phyloP scores from a whole-genome alignment of 192 early-diverging fungal species.

The Podila verticillata region DNA sequence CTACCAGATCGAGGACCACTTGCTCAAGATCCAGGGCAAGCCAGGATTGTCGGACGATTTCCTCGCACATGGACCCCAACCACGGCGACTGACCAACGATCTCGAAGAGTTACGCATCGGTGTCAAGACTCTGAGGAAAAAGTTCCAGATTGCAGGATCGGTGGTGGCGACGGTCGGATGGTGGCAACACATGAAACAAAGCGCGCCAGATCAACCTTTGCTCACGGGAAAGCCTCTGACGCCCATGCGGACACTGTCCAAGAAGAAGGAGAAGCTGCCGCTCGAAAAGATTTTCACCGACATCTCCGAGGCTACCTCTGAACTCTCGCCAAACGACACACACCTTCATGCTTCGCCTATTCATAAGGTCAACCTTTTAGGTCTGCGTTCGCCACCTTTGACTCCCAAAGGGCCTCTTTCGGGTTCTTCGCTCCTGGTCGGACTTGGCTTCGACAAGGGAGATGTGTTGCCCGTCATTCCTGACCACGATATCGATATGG shows the following conservation, averaged over 20 bases:
- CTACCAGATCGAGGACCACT: conserved; percentile 39
- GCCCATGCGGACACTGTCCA: background rate
- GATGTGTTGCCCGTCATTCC: conserved; percentile 19
- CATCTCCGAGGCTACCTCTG: background rate
- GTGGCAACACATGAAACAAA: conserved; percentile 26
- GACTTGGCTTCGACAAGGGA: background rate
- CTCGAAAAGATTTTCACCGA: conserved; percentile 14
- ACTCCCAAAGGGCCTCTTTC: conserved; percentile 26
- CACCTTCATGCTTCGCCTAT: background rate
- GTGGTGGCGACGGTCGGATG: conserved; percentile 21
- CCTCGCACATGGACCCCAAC: conserved; percentile 2
- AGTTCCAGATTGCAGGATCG: conserved; percentile 37
- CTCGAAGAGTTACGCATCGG: conserved; percentile 40
- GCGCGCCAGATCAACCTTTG: background rate
- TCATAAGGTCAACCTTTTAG: background rate
- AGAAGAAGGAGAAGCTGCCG: conserved; percentile 9
- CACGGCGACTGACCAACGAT: conserved; percentile 31
- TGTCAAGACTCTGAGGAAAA: conserved; percentile 38
- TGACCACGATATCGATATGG: background rate
- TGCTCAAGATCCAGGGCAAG: conserved; percentile 37
- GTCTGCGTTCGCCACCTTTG: conserved; percentile 30
- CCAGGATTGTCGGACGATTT: conserved; percentile 29
- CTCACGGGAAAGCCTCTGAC: background rate
- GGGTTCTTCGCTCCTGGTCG: conserved; percentile 2
- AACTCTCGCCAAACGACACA: background rate